Conservation (phyloP, 768 basidiomycete genomes). For the Trametes gibbosa region DNA sequence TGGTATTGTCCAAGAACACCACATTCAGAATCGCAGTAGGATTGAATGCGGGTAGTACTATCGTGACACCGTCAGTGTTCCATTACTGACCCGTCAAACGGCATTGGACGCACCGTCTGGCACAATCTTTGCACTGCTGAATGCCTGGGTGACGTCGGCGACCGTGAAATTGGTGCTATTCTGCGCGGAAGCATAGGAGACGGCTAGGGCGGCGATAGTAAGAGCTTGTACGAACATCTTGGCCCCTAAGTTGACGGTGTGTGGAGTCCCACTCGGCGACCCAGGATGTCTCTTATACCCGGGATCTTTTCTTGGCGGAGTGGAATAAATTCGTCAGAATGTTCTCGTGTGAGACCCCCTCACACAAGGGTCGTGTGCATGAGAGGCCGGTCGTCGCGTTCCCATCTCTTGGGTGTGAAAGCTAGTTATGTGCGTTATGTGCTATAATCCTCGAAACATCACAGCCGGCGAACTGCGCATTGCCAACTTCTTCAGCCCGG, state of each 20-base stretch:
- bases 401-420: background rate
- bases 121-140: constrained; percentile 12
- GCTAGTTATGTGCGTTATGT: background rate
- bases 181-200: constrained; percentile 7
- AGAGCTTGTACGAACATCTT: constrained; percentile 4
- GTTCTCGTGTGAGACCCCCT: constrained; percentile 3
- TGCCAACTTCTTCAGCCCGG: too few relatives aligned
- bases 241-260: background rate
- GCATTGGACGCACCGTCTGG: constrained; percentile 11
- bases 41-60: constrained; percentile 16
- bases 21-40: constrained; percentile 17
- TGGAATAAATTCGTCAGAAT: background rate
- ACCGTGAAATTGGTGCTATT: constrained; percentile 8
- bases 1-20: constrained; percentile 16
- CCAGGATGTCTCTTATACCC: constrained; percentile 2
- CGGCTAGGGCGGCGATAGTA: background rate
- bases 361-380: background rate
- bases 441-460: background rate
- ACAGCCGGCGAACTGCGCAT: too few relatives aligned
- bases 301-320: constrained; percentile 3
- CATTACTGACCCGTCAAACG: background rate
- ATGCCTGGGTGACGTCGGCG: constrained; percentile 12
- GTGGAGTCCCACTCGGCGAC: background rate
- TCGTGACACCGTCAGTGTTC: background rate
- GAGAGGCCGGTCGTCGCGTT: constrained; percentile 9